A percentile compares a stretch with the other conserved stretches of the same genome.
These are phyloP conservation scores for Drosera spatulata DNA, from an alignment of 179 eudicot genomes.

Conservation along the genomic window DNA sequence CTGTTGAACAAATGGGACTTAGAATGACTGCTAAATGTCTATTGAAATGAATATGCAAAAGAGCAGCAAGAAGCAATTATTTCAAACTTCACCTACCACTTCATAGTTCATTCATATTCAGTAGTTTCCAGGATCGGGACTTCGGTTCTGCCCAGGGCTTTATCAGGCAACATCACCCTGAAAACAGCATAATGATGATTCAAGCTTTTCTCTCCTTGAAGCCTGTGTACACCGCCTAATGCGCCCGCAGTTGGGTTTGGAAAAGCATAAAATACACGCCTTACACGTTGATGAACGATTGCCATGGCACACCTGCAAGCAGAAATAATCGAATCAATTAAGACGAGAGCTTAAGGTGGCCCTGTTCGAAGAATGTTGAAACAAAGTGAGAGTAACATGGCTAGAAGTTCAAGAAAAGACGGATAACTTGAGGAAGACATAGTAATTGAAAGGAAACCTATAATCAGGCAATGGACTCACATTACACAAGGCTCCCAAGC, in stretches of 20 bases:
- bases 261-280: constrained; percentile 82
- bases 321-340: background rate
- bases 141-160: constrained; percentile 6
- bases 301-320: constrained; percentile 92
- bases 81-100: too few species aligned
- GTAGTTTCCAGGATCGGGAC: background rate
- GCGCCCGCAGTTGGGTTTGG: constrained; percentile 75
- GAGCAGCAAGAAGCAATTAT: too few species aligned
- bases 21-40: too few species aligned
- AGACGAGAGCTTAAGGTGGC: background rate
- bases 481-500: constrained; percentile 95
- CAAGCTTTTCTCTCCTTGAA: constrained; percentile 92
- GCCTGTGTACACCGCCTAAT: constrained; percentile 77
- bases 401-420: too few species aligned
- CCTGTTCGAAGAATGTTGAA: too few species aligned
- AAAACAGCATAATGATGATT: constrained; percentile 98
- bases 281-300: constrained; percentile 81
- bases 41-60: too few species aligned
- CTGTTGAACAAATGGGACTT: too few species aligned
- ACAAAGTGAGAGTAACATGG: too few species aligned
- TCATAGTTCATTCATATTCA: background rate
- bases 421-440: too few species aligned
- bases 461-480: constrained; percentile 31
- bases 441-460: too few species aligned
- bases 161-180: constrained; percentile 26